Conservation (phyloP, 2,329 filamentous ascomycete species). For the Diplodia mutila region DNA sequence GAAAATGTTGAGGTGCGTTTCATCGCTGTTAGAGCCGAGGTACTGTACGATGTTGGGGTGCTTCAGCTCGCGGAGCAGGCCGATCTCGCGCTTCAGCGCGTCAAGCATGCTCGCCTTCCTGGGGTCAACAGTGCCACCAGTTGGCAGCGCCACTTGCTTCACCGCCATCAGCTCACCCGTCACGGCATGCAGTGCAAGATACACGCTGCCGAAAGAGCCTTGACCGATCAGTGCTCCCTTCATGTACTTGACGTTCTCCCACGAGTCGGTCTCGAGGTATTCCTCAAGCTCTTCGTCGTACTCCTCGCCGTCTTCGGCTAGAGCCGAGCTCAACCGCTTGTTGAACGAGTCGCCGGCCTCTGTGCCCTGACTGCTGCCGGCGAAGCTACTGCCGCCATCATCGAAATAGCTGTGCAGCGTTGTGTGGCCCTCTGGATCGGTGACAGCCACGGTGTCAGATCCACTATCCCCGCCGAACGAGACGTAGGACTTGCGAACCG, state of each 20-base stretch:
- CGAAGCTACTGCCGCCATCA: conserved; percentile 73
- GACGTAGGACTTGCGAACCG: conserved; percentile 86
- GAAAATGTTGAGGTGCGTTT: conserved; percentile 97
- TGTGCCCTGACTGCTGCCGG: conserved; percentile 63
- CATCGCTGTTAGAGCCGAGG: conserved; percentile 89
- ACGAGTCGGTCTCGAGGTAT: conserved; percentile 89
- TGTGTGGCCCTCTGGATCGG: conserved; percentile 74
- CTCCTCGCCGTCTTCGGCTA: conserved; percentile 90
- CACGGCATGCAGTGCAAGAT: conserved; percentile 90
- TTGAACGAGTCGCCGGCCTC: conserved; percentile 72
- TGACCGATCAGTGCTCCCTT: conserved; percentile 96
- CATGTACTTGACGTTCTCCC: conserved; percentile 99
- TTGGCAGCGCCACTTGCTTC: conserved; percentile 94
- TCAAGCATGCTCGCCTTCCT: conserved; percentile 99
- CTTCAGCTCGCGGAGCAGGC: conserved; percentile 87
- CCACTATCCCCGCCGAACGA: conserved; percentile 75
- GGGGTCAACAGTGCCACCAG: conserved; percentile 73
- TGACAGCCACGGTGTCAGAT: conserved; percentile 71
- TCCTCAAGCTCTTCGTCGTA: conserved; percentile 86
- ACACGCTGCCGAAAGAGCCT: conserved; percentile 95
- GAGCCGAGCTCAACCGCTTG: conserved; percentile 79
- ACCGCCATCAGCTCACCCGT: conserved; percentile 97
- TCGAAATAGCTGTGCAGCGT: conserved; percentile 81
- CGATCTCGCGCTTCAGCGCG: conserved; percentile 94
- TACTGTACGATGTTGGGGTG: conserved; percentile 99